A percentile compares a stretch with the other conserved stretches of the same genome.
phyloP scores from a whole-genome alignment of 192 early-diverging fungal species.

The Coemansia sp. region DNA sequence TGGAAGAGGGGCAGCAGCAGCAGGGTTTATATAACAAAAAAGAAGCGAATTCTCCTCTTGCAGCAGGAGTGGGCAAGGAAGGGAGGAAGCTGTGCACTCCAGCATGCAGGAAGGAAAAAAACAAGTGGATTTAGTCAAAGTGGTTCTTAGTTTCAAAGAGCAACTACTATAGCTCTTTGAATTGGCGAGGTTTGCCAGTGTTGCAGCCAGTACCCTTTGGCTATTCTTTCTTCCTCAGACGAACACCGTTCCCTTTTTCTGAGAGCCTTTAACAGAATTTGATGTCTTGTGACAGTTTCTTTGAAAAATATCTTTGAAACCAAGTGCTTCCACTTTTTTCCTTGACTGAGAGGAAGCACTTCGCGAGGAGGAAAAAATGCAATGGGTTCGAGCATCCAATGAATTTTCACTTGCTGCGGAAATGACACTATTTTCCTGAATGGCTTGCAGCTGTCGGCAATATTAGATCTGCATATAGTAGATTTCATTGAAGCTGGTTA shows the following conservation, averaged over 20 bases:
- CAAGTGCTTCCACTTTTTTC: background rate
- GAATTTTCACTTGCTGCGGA: too few relatives aligned
- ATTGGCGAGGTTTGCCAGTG: background rate
- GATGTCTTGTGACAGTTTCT: background rate
- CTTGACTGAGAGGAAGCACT: background rate
- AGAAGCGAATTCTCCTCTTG: background rate
- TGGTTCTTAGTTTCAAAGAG: background rate
- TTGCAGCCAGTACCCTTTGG: too few relatives aligned
- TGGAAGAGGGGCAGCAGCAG: background rate
- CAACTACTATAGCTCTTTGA: background rate
- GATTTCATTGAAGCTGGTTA: too few relatives aligned
- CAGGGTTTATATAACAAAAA: background rate
- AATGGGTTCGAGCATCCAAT: too few relatives aligned
- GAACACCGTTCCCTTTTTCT: background rate
- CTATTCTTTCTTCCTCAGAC: too few relatives aligned
- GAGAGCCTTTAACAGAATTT: background rate
- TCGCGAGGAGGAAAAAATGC: background rate
- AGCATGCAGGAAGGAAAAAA: background rate
- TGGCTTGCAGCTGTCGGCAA: too few relatives aligned
- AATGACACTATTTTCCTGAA: too few relatives aligned
- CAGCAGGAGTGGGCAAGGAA: background rate
- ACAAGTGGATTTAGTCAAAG: background rate
- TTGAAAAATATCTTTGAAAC: background rate
- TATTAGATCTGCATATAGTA: too few relatives aligned
- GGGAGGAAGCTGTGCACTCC: background rate